These are phyloP conservation scores for Populus ilicifolia DNA, from an alignment of 345 rosid species.

Conservation along the genomic window DNA sequence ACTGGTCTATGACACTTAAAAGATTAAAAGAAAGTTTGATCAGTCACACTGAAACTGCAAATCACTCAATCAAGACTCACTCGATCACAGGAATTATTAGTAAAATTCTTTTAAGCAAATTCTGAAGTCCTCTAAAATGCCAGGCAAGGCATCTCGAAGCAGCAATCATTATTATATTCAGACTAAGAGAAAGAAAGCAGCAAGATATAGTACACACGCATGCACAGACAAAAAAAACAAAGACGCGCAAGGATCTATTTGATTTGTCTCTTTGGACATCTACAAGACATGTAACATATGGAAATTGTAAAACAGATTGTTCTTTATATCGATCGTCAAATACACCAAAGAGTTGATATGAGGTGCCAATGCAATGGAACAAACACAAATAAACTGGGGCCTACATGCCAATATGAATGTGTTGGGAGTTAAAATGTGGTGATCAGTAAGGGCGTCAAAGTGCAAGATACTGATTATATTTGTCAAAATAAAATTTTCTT, in stretches of 20 bases:
- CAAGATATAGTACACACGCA: neutral
- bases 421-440: neutral
- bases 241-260: neutral
- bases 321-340: neutral
- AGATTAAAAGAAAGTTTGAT: neutral
- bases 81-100: neutral
- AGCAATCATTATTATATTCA: neutral
- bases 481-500: neutral
- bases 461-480: neutral
- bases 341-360: neutral
- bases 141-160: neutral
- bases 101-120: too few species aligned
- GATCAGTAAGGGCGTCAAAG: neutral
- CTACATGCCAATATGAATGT: neutral
- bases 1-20: neutral
- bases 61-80: neutral
- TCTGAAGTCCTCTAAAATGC: neutral
- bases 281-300: neutral
- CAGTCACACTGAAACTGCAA: neutral
- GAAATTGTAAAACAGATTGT: too few species aligned
- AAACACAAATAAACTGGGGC: neutral
- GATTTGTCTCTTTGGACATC: neutral
- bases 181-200: neutral
- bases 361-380: neutral
- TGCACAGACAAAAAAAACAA: neutral